phyloP scores from a whole-genome alignment of 805 yeast genomes.

The Candida argentea region DNA sequence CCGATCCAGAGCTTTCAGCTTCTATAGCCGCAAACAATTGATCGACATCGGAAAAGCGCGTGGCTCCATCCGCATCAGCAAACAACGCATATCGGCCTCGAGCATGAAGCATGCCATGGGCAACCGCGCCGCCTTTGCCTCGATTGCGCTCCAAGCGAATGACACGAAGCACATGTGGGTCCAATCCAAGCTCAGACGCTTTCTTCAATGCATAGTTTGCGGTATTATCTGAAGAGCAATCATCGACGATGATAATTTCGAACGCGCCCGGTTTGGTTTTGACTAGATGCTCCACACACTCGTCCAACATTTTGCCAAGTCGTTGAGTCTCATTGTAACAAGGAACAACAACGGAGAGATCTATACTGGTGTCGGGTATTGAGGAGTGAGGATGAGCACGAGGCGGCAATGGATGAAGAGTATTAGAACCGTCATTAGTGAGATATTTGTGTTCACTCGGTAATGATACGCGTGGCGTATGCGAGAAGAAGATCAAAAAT shows the following conservation, averaged over 20 bases:
- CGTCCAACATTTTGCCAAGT: constrained; percentile 61
- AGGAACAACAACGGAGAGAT: constrained; percentile 79
- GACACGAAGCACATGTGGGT: constrained; percentile 58
- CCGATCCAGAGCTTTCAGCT: constrained; percentile 5
- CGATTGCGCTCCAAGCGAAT: constrained; percentile 64
- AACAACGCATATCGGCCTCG: constrained; percentile 70
- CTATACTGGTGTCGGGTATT: constrained; percentile 27
- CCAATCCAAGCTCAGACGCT: constrained; percentile 36
- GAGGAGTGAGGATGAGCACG: constrained; percentile 15
- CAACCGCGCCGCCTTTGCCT: constrained; percentile 91
- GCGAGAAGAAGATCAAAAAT: constrained; percentile 44
- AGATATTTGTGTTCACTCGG: constrained; percentile 43
- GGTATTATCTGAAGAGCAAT: constrained; percentile 82
- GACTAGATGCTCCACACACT: constrained; percentile 47
- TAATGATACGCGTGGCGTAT: constrained; percentile 48
- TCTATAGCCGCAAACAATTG: constrained; percentile 7
- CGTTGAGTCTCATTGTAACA: constrained; percentile 81
- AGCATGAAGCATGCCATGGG: constrained; percentile 75
- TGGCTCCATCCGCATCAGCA: constrained; percentile 98
- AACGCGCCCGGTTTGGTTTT: constrained; percentile 27
- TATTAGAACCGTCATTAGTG: constrained; percentile 33
- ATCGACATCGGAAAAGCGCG: constrained; percentile 60
- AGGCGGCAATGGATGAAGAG: constrained; percentile 22
- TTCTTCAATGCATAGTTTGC: constrained; percentile 59
- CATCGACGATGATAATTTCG: constrained; percentile 86